phyloP scores from a whole-genome alignment of 257 asterid species.

The Gentiana dahurica region DNA sequence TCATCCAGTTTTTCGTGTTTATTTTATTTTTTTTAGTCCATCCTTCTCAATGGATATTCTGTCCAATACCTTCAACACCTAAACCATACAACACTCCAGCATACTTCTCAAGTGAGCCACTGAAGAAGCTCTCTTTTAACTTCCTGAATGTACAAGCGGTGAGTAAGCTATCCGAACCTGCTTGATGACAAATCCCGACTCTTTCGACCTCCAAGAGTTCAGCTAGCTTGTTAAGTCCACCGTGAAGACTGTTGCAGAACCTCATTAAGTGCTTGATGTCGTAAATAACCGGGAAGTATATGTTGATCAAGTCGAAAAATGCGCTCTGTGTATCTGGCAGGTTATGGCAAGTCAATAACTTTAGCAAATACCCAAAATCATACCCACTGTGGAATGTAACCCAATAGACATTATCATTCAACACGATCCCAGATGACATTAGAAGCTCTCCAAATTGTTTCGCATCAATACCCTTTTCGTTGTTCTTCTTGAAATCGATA shows the following conservation, averaged over 20 bases:
- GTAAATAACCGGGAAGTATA: slow-evolving; percentile 54
- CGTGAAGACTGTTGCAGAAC: slow-evolving; percentile 62
- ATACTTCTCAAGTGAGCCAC: slow-evolving; percentile 56
- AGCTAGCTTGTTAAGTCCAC: slow-evolving; percentile 69
- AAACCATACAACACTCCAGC: slow-evolving; percentile 69
- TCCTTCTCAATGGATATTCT: slow-evolving; percentile 24
- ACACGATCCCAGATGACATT: slow-evolving; percentile 69
- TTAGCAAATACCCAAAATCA: slow-evolving; percentile 66
- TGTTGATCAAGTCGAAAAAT: slow-evolving; percentile 41
- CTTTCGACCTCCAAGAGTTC: slow-evolving; percentile 69
- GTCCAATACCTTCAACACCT: slow-evolving; percentile 49
- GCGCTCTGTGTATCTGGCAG: slow-evolving; percentile 49
- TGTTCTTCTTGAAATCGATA: slow-evolving; percentile 44
- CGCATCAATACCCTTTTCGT: slow-evolving; percentile 44
- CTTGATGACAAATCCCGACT: slow-evolving; percentile 75
- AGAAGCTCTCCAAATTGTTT: slow-evolving; percentile 57
- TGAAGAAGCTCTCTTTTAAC: slow-evolving; percentile 53
- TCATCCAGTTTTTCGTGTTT: slow-evolving; percentile 7
- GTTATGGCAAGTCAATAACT: slow-evolving; percentile 57
- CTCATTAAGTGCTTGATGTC: slow-evolving; percentile 74
- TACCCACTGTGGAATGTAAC: slow-evolving; percentile 73
- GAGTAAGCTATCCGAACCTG: slow-evolving; percentile 75
- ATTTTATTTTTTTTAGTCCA: slow-evolving; percentile 3
- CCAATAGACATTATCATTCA: slow-evolving; percentile 58
- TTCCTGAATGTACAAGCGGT: slow-evolving; percentile 58